Evolutionary conservation across 805 yeast genomes (phyloP).

Genomic region (Candida hispaniensis): DNA sequence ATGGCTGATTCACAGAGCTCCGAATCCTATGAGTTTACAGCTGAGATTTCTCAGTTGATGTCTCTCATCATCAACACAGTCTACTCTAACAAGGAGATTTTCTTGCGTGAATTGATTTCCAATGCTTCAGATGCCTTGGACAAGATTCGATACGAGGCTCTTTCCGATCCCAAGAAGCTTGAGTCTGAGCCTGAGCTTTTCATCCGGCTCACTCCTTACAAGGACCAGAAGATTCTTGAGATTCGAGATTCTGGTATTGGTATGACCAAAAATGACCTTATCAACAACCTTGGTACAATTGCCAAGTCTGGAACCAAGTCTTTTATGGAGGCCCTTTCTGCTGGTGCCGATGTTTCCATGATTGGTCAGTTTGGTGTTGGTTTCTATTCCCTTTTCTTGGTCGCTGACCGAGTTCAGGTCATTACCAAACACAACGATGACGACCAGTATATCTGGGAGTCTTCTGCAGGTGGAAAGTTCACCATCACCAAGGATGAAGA

Average conservation of each 20-base stretch:
- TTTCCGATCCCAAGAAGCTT: conserved; percentile 81
- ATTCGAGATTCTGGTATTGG: conserved; percentile 99
- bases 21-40: conserved; percentile 72
- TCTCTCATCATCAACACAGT: conserved; percentile 99
- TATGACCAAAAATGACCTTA: conserved; percentile 99
- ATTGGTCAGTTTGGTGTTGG: conserved; percentile 99
- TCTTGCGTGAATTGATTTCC: conserved; percentile 96
- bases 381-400: conserved; percentile 98
- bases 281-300: conserved; percentile 98
- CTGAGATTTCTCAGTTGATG: conserved; percentile 99
- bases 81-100: conserved; percentile 97
- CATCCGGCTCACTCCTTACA: conserved; percentile 94
- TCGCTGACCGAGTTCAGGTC: conserved; percentile 97
- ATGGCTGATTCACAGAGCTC: too few relatives aligned
- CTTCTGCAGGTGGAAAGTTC: conserved; percentile 99
- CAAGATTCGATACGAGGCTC: conserved; percentile 94
- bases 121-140: conserved; percentile 99
- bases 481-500: conserved; percentile 84
- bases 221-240: conserved; percentile 88
- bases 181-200: conserved; percentile 94
- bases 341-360: conserved; percentile 99
- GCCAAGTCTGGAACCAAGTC: conserved; percentile 99
- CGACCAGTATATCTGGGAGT: conserved; percentile 99
- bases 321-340: conserved; percentile 98
- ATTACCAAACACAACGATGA: conserved; percentile 98